Base-by-base conservation (phyloP, 192 early-diverging fungal genomes). In the Glomus cerebriforme region DNA sequence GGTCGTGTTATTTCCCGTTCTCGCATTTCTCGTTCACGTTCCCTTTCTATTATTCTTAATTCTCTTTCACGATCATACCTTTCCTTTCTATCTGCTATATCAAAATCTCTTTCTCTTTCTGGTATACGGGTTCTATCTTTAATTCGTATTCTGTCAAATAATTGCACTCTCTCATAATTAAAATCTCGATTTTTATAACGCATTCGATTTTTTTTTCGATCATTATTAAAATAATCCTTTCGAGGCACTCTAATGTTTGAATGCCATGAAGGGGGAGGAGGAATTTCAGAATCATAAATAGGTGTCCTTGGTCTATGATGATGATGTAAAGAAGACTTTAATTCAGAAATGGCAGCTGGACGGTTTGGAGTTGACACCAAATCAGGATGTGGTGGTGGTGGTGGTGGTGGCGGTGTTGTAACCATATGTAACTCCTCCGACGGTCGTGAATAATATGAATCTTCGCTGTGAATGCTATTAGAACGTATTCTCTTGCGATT, bases 401-500 rank as follows among this genome's bases (percentile, higher is more conserved):
- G 60, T 2, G 66, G 66, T 17, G 29, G 66, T n/a, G 66, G 66
- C 10, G 66, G 19, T 10, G 66, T 39, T 39, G 66, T n/a, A 10
- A n/a, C 66, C 22, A 37, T 24, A 22, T 68, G 66, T 35, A 68
- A 39, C 22, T n/a, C 34, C 3, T 68, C 66, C 1, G 66, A 68
- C 12, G 62, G 29, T 68, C 22, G 31, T 35, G 66, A 68, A 39
- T 68, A 68, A 68, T 68, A 68, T 19, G 66, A 68, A 8, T 68
- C 34, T 35, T 34, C 32, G 3, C 22, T 31, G 3, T 37, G 31
- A 37, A 39, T n/a, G 22, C 66, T 68, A 35, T 37, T 68, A n/a
- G 66, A 68, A n/a, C 66, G 66, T 68, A 35, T 35, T 39, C 66
- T 32, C 19, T 68, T 68, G 8, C 66, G 66, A 68, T 35, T 68